Evolutionary conservation across 2,329 filamentous ascomycete genomes (phyloP).

Genomic region (Lecanoromycetidae sp.): DNA sequence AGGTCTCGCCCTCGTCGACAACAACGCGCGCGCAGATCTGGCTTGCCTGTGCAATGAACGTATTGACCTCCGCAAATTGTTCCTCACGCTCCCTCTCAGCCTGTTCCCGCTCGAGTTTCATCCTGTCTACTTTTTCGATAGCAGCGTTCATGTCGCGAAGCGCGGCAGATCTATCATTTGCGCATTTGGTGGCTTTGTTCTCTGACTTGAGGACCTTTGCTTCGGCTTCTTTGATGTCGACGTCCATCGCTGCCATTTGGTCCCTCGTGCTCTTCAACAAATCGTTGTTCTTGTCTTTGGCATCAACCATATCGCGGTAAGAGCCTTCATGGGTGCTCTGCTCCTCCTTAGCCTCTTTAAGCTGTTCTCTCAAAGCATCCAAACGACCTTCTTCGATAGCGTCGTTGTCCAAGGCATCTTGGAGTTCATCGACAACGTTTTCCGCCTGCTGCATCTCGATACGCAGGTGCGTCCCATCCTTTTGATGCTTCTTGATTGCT

Average conservation of each 20-base stretch:
- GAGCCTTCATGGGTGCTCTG: conserved; percentile 32
- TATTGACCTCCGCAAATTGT: conserved; percentile 42
- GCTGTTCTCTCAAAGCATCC: conserved; percentile 44
- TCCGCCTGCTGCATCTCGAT: conserved; percentile 47
- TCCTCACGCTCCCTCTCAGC: conserved; percentile 39
- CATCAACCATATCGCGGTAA: conserved; percentile 37
- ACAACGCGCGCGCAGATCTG: conserved; percentile 46
- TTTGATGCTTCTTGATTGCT: conserved; percentile 39
- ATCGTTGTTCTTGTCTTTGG: conserved; percentile 33
- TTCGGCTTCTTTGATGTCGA: conserved; percentile 26
- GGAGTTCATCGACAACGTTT: conserved; percentile 52
- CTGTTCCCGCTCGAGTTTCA: conserved; percentile 34
- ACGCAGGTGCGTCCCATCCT: conserved; percentile 37
- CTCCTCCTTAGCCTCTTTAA: conserved; percentile 46
- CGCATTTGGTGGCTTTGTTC: conserved; percentile 38
- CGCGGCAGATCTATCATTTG: conserved; percentile 40
- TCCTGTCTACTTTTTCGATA: conserved; percentile 39
- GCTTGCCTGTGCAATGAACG: conserved; percentile 44
- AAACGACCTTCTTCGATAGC: conserved; percentile 54
- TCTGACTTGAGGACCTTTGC: conserved; percentile 44
- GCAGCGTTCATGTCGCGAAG: conserved; percentile 52
- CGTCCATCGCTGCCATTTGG: conserved; percentile 24
- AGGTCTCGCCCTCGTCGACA: conserved; percentile 53
- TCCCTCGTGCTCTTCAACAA: conserved; percentile 29
- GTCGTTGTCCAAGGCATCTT: conserved; percentile 49